A percentile compares a stretch with the other conserved stretches of the same genome.
These are phyloP conservation scores for Nicotiana benthamiana DNA, from an alignment of 257 asterid species.

Conservation along the genomic window DNA sequence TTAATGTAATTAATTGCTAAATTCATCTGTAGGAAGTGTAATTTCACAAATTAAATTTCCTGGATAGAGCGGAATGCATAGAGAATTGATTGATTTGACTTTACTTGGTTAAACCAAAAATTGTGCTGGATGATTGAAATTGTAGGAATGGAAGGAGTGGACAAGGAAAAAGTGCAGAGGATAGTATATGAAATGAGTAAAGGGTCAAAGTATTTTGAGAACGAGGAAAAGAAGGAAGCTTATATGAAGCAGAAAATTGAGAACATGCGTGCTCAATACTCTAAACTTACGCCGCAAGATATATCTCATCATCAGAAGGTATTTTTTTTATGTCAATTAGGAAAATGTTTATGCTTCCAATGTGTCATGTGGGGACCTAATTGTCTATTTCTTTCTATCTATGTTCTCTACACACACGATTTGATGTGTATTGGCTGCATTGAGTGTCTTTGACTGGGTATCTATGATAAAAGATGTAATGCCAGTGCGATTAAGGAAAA, in stretches of 20 bases:
- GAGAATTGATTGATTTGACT: background rate
- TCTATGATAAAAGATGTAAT: background rate
- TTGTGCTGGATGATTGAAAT: conserved; percentile 5
- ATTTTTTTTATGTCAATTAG: background rate
- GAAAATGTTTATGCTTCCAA: background rate
- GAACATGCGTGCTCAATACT: conserved; percentile 51
- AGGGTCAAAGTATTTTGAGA: conserved; percentile 88
- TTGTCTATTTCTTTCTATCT: background rate
- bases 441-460: background rate
- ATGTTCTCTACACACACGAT: background rate
- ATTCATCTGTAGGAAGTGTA: background rate
- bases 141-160: conserved; percentile 98
- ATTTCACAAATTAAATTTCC: background rate
- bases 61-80: background rate
- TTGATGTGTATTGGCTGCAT: background rate
- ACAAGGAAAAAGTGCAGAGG: conserved; percentile 95
- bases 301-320: conserved; percentile 63
- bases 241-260: conserved; percentile 69
- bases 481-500: background rate
- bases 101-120: background rate
- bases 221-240: conserved; percentile 82
- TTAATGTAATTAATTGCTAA: background rate
- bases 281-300: conserved; percentile 51
- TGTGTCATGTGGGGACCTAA: background rate
- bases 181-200: conserved; percentile 95